These are phyloP conservation scores for Ustulina deusta DNA, from an alignment of 2,329 filamentous ascomycete genomes.

Conservation along the genomic window DNA sequence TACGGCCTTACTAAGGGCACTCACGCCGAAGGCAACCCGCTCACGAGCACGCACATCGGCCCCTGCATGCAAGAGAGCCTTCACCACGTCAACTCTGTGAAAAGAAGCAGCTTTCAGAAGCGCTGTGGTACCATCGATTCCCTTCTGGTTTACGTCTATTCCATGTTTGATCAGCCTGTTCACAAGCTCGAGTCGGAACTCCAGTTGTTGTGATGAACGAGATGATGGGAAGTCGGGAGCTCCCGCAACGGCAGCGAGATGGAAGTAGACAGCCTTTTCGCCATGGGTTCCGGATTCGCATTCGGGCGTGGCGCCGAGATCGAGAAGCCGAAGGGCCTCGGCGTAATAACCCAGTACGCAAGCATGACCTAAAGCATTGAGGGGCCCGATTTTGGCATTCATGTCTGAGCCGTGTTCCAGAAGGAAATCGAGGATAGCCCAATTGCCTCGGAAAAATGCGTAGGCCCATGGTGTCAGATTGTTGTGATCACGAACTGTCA, in stretches of 20 bases:
- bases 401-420: conserved; percentile 39
- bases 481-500: conserved; percentile 34
- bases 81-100: conserved; percentile 28
- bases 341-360: conserved; percentile 36
- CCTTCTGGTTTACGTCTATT: conserved; percentile 22
- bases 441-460: conserved; percentile 40
- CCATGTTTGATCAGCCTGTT: conserved; percentile 29
- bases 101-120: conserved; percentile 26
- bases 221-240: conserved; percentile 14
- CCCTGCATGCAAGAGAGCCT: conserved; percentile 25
- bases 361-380: conserved; percentile 40
- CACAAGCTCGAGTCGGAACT: conserved; percentile 25
- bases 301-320: conserved; percentile 37
- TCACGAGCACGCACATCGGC: conserved; percentile 9
- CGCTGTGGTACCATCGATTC: not conserved
- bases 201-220: conserved; percentile 22
- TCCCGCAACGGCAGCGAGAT: conserved; percentile 29
- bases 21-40: rapidly evolving
- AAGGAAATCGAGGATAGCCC: conserved; percentile 40
- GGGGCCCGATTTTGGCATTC: conserved; percentile 28
- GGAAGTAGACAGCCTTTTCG: not conserved
- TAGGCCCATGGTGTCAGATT: conserved; percentile 38
- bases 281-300: not conserved
- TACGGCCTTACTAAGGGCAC: conserved; percentile 19
- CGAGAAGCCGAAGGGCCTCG: conserved; percentile 42